These are phyloP conservation scores for Pseudoscleropodium purum DNA, from an alignment of 225 moss, liverwort and hornwort species.

Conservation along the genomic window DNA sequence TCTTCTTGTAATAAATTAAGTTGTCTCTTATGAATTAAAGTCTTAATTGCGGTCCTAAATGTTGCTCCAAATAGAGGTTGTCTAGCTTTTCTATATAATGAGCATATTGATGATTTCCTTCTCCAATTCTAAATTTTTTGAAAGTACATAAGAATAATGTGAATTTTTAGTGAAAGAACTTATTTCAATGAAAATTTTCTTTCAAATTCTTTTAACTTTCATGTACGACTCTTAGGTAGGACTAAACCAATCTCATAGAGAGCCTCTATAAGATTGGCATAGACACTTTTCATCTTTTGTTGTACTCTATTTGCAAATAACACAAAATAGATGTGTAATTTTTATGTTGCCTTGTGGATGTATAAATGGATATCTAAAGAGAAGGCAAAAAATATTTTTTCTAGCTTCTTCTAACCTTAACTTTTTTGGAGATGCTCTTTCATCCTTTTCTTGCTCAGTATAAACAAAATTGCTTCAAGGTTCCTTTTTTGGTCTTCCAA, in stretches of 20 bases:
- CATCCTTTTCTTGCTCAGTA: neutral
- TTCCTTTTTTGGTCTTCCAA: neutral
- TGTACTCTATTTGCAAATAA: neutral
- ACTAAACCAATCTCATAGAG: neutral
- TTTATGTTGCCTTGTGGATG: neutral
- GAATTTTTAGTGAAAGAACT: neutral
- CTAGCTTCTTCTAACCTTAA: neutral
- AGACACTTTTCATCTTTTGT: neutral
- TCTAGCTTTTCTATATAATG: neutral
- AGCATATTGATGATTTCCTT: neutral
- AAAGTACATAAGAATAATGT: neutral
- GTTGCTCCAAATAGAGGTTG: neutral
- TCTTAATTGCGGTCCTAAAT: too few species aligned
- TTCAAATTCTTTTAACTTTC: neutral
- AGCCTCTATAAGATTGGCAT: neutral
- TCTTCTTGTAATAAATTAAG: neutral
- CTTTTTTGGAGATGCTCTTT: neutral
- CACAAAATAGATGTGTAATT: neutral
- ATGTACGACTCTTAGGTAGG: neutral
- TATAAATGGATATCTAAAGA: neutral
- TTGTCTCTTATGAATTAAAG: neutral
- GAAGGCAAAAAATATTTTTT: neutral
- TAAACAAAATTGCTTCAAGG: neutral
- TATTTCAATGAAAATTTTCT: neutral
- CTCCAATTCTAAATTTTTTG: neutral